These are phyloP conservation scores for Daucus carota DNA, from an alignment of 129 eudicot species.

Conservation along the genomic window DNA sequence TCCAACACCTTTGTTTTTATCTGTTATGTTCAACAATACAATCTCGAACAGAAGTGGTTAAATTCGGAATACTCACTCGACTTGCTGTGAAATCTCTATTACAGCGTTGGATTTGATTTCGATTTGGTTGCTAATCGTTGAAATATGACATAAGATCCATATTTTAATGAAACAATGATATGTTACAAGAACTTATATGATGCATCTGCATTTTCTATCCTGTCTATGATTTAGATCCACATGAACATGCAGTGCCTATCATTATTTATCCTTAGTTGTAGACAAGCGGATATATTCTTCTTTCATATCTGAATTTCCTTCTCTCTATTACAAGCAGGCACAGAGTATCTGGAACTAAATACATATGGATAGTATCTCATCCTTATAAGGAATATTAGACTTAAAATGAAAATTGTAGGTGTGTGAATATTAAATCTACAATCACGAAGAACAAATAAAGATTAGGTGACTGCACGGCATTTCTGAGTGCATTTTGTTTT, in stretches of 20 bases:
- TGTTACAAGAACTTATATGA: too few relatives aligned
- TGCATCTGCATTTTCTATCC: too few relatives aligned
- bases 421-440: constrained; percentile 9
- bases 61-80: neutral
- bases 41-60: neutral
- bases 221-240: neutral
- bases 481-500: constrained; percentile 15
- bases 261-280: neutral
- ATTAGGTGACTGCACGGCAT: constrained; percentile 16
- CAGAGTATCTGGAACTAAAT: constrained; percentile 33
- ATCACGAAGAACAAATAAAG: constrained; percentile 14
- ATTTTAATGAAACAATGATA: too few relatives aligned
- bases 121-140: too few relatives aligned
- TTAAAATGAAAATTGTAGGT: constrained; percentile 10
- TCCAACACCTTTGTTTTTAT: too few relatives aligned
- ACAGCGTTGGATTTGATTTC: too few relatives aligned
- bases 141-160: too few relatives aligned
- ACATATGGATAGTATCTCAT: constrained; percentile 34
- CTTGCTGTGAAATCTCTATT: neutral
- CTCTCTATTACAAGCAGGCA: constrained; percentile 45
- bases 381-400: constrained; percentile 23
- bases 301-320: constrained; percentile 29
- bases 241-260: neutral
- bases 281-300: constrained; percentile 10
- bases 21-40: too few relatives aligned